Conservation (phyloP, 345 rosid species). For the Citropsis articulata region DNA sequence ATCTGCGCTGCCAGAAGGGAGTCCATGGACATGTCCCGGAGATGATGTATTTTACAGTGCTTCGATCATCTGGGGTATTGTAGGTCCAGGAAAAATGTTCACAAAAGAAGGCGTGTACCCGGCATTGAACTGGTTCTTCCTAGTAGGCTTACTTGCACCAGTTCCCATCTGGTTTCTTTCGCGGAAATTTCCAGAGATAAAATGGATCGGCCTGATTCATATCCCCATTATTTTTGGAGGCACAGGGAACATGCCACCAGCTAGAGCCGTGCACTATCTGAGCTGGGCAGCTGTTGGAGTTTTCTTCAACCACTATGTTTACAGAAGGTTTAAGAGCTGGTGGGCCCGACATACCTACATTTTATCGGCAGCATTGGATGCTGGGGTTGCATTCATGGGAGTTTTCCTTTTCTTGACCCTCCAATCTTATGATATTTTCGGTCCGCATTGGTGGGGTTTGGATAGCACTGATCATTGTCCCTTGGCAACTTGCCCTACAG, state of each 20-base stretch:
- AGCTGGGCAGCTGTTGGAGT: conserved; percentile 36
- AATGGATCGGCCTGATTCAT: conserved; percentile 41
- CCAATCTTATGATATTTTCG: conserved; percentile 29
- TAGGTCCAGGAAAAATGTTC: conserved; percentile 49
- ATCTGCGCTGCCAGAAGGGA: conserved; percentile 29
- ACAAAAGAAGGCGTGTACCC: conserved; percentile 31
- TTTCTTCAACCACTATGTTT: conserved; percentile 34
- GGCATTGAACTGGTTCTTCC: conserved; percentile 53
- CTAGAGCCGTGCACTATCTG: conserved; percentile 33
- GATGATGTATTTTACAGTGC: conserved; percentile 53
- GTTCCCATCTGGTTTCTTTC: conserved; percentile 40
- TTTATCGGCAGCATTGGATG: conserved; percentile 54
- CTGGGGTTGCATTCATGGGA: conserved; percentile 54
- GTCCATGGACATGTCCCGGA: conserved; percentile 62
- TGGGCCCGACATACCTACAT: conserved; percentile 52
- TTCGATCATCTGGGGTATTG: conserved; percentile 62
- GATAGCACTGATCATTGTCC: conserved; percentile 42
- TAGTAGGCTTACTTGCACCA: conserved; percentile 46
- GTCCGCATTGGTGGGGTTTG: conserved; percentile 54
- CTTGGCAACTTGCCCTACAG: conserved; percentile 42
- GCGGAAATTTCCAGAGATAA: conserved; percentile 27
- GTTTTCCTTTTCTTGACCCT: conserved; percentile 31
- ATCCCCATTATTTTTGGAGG: conserved; percentile 39
- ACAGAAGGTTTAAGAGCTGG: conserved; percentile 41
- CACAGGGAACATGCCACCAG: conserved; percentile 34